Conservation (phyloP, 495 filamentous ascomycete species). For the Lepraria neglecta region DNA sequence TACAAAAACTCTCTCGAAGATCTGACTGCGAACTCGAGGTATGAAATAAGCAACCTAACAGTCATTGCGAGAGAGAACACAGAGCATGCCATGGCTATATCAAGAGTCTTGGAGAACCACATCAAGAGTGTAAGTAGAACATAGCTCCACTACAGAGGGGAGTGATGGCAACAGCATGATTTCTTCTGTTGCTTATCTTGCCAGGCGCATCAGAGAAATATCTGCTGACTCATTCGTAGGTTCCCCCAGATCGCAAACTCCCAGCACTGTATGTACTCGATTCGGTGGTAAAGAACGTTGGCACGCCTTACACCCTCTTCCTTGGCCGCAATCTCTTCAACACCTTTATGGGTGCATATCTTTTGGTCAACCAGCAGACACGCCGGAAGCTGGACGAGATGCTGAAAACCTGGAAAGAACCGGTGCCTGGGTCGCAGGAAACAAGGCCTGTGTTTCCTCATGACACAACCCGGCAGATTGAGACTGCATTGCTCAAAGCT, state of each 20-base stretch:
- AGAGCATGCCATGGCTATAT: constrained; percentile 85
- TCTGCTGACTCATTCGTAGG: constrained; percentile 45
- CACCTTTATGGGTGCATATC: constrained; percentile 95
- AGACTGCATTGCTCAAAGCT: constrained; percentile 86
- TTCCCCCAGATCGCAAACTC: constrained; percentile 75
- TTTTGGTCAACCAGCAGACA: constrained; percentile 71
- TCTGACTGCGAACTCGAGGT: constrained; percentile 77
- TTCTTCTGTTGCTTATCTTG: not conserved
- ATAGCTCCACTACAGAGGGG: not conserved
- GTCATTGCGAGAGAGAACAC: constrained; percentile 95
- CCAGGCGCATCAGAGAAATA: not conserved
- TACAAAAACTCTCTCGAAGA: constrained; percentile 90
- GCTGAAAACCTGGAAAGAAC: constrained; percentile 97
- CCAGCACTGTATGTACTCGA: constrained; percentile 97
- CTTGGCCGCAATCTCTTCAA: constrained; percentile 84
- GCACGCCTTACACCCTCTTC: constrained; percentile 92
- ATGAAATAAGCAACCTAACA: constrained; percentile 91
- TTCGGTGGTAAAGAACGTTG: constrained; percentile 97
- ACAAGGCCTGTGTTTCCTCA: constrained; percentile 79
- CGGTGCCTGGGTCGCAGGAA: constrained; percentile 85
- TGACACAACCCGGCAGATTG: constrained; percentile 80
- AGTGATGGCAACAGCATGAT: not conserved
- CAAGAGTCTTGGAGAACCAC: constrained; percentile 80
- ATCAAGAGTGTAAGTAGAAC: constrained; percentile 74
- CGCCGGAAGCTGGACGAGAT: constrained; percentile 90